Conservation (phyloP, 1,284 basidiomycete genomes). For the Anthracocystis walkeri region DNA sequence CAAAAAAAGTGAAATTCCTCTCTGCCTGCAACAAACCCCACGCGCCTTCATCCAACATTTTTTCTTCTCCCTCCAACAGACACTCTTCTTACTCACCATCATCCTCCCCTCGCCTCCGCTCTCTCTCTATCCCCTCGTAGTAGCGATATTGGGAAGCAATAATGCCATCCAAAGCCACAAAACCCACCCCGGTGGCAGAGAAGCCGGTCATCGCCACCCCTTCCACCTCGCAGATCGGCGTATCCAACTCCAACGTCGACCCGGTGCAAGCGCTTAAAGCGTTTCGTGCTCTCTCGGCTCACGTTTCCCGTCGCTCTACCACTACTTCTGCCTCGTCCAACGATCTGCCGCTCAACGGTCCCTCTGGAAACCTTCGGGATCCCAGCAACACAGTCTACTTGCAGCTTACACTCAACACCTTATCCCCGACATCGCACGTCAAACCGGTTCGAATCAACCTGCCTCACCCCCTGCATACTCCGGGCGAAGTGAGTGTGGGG, state of each 20-base stretch:
- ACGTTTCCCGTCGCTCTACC: slow-evolving; percentile 29
- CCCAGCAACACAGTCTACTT: slow-evolving; percentile 56
- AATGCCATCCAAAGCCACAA: background rate
- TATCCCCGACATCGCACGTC: slow-evolving; percentile 47
- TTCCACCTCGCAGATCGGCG: slow-evolving; percentile 23
- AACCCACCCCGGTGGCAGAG: slow-evolving; percentile 6
- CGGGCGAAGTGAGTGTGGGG: slow-evolving; percentile 81
- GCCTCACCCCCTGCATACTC: slow-evolving; percentile 82
- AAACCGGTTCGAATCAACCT: slow-evolving; percentile 64
- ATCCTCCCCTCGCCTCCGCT: background rate
- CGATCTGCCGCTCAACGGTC: slow-evolving; percentile 55
- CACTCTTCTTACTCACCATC: background rate
- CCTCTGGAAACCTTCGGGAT: slow-evolving; percentile 41
- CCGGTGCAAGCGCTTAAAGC: slow-evolving; percentile 59
- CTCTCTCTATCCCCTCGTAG: background rate
- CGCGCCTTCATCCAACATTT: background rate
- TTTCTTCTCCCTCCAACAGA: background rate
- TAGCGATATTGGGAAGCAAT: slow-evolving; percentile 25
- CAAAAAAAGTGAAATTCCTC: background rate
- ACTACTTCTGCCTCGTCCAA: slow-evolving; percentile 10
- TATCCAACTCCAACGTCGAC: slow-evolving; percentile 48
- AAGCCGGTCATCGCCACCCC: slow-evolving; percentile 32
- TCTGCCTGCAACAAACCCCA: background rate
- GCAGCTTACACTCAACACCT: slow-evolving; percentile 60
- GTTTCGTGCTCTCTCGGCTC: slow-evolving; percentile 58